Conservation (phyloP, 768 basidiomycete genomes). For the Lepiota brunneoincarnata region DNA sequence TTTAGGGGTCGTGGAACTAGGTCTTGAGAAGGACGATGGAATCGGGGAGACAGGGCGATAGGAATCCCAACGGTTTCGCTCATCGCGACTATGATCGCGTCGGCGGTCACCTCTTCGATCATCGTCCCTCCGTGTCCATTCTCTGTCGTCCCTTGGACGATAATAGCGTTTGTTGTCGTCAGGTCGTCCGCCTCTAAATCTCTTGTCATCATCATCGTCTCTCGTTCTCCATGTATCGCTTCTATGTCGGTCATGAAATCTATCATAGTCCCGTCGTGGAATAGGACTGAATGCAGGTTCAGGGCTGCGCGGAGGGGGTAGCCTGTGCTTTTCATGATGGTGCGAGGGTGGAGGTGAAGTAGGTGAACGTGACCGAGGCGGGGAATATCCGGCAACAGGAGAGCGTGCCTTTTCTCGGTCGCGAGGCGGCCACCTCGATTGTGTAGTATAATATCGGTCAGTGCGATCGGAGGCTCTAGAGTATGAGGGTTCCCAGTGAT, state of each 20-base stretch:
- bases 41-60: conserved; percentile 21
- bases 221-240: conserved; percentile 23
- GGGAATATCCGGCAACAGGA: conserved; percentile 23
- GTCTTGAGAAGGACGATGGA: conserved; percentile 17
- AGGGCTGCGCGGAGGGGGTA: conserved; percentile 37
- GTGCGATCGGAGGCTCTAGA: conserved; percentile 11
- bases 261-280: conserved; percentile 29
- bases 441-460: conserved; percentile 6
- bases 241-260: conserved; percentile 25
- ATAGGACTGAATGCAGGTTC: conserved; percentile 35
- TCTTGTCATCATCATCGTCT: conserved; percentile 27
- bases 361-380: conserved; percentile 21
- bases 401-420: conserved; percentile 24
- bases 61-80: conserved; percentile 19
- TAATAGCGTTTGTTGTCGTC: conserved; percentile 21
- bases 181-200: conserved; percentile 21
- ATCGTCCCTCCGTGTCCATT: conserved; percentile 32
- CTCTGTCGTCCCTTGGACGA: conserved; percentile 28
- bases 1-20: conserved; percentile 17
- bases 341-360: conserved; percentile 12
- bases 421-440: conserved; percentile 13
- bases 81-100: conserved; percentile 20
- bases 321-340: conserved; percentile 34
- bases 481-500: conserved; percentile 35
- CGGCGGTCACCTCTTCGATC: conserved; percentile 15